Evolutionary conservation across 768 basidiomycete genomes (phyloP).

Genomic region (Mycena rosella): DNA sequence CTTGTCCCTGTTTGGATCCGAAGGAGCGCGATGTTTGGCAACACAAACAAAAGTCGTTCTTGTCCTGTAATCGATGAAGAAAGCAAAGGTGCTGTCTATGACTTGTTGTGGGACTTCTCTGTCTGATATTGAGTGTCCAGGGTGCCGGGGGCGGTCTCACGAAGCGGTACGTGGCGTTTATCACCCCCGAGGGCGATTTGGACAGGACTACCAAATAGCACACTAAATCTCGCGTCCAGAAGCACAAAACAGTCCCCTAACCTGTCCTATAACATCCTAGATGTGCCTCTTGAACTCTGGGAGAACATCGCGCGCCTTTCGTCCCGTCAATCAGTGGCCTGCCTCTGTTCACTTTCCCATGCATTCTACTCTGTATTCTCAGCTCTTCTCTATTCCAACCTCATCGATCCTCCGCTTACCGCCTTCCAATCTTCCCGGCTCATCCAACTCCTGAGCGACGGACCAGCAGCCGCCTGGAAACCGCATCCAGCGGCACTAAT

Average conservation of each 20-base stretch:
- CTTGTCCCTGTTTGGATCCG: slow-evolving; percentile 14
- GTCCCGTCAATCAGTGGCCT: slow-evolving; percentile 19
- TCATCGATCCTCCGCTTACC: slow-evolving; percentile 6
- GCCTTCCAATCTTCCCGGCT: slow-evolving; percentile 14
- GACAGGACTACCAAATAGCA: too few species aligned
- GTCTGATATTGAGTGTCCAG: too few species aligned
- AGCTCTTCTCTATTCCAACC: slow-evolving; percentile 9
- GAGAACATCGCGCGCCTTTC: slow-evolving; percentile 12
- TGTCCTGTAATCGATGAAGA: too few species aligned
- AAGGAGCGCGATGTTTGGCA: too few species aligned
- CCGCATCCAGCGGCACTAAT: background rate
- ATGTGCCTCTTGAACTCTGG: slow-evolving; percentile 18
- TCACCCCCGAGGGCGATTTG: too few species aligned
- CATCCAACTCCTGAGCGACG: background rate
- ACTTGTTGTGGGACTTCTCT: too few species aligned
- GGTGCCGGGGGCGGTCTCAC: too few species aligned
- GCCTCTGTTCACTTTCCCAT: slow-evolving; percentile 25
- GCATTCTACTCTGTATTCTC: slow-evolving; percentile 5
- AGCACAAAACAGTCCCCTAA: background rate
- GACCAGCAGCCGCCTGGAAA: background rate
- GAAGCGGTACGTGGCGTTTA: too few species aligned
- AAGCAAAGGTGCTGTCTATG: too few species aligned
- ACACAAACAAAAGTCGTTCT: too few species aligned
- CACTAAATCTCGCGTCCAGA: too few species aligned
- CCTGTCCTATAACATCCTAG: background rate